phyloP scores from a whole-genome alignment of 352 stramenopile species.

The Globisporangium viniferum region DNA sequence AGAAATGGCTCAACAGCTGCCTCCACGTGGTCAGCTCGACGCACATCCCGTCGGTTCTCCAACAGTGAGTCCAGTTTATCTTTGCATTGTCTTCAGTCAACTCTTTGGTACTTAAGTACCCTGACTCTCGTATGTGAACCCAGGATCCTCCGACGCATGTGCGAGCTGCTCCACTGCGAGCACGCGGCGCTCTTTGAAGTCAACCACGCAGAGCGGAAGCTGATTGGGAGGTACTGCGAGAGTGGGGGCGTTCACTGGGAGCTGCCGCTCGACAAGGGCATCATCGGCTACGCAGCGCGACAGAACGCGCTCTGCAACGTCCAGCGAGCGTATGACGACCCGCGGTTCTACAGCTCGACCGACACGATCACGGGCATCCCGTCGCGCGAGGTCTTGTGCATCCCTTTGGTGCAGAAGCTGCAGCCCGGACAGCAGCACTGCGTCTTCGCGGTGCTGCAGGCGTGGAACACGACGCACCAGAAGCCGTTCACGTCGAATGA shows the following conservation, averaged over 20 bases:
- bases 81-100: background rate
- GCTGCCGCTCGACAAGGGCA: constrained; percentile 69
- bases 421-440: constrained; percentile 28
- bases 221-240: constrained; percentile 38
- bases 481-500: constrained; percentile 76
- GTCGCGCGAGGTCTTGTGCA: constrained; percentile 60
- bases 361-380: constrained; percentile 60
- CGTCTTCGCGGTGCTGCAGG: constrained; percentile 62
- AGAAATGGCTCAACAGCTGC: constrained; percentile 75
- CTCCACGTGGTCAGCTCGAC: constrained; percentile 56
- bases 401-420: constrained; percentile 62
- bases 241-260: constrained; percentile 47
- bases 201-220: constrained; percentile 34
- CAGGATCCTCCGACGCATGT: constrained; percentile 46
- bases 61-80: constrained; percentile 17
- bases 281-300: constrained; percentile 47
- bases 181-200: constrained; percentile 67
- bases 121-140: background rate
- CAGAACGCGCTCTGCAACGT: constrained; percentile 65
- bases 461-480: constrained; percentile 68
- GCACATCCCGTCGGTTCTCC: constrained; percentile 36
- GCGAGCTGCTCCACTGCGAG: constrained; percentile 67
- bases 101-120: background rate
- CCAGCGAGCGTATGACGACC: constrained; percentile 61
- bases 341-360: constrained; percentile 72